phyloP scores from a whole-genome alignment of 306 rosid genomes.

The Rosa lucieae region DNA sequence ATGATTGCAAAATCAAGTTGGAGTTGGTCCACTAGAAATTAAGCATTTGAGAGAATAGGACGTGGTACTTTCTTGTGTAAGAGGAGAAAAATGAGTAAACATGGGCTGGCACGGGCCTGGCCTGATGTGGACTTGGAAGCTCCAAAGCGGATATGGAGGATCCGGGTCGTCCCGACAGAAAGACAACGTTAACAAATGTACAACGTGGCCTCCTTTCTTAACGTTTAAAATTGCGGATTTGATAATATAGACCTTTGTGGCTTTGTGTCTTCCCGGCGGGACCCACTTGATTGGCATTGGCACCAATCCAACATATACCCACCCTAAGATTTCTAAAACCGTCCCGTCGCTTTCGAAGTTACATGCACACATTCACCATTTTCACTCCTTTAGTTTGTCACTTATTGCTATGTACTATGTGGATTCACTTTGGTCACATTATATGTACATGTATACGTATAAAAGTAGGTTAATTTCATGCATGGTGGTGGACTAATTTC shows the following conservation, averaged over 20 bases:
- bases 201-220: background rate
- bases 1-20: too few relatives aligned
- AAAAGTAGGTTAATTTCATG: too few relatives aligned
- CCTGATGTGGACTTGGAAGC: background rate
- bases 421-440: too few relatives aligned
- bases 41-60: background rate
- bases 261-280: background rate
- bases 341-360: background rate
- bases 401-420: too few relatives aligned
- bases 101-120: constrained; percentile 9
- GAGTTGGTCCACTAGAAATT: background rate
- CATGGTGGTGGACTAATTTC: too few relatives aligned
- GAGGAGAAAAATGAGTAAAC: background rate
- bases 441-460: too few relatives aligned
- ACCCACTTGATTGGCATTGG: background rate
- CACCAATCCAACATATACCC: background rate
- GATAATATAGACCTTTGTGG: background rate
- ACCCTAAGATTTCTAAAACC: background rate
- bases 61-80: background rate
- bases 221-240: background rate
- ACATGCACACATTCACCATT: background rate
- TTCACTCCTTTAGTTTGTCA: background rate
- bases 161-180: background rate
- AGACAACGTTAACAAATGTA: background rate
- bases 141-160: background rate